Base-by-base conservation (phyloP, 1,284 basidiomycete species). In the Tremellales sp. region DNA sequence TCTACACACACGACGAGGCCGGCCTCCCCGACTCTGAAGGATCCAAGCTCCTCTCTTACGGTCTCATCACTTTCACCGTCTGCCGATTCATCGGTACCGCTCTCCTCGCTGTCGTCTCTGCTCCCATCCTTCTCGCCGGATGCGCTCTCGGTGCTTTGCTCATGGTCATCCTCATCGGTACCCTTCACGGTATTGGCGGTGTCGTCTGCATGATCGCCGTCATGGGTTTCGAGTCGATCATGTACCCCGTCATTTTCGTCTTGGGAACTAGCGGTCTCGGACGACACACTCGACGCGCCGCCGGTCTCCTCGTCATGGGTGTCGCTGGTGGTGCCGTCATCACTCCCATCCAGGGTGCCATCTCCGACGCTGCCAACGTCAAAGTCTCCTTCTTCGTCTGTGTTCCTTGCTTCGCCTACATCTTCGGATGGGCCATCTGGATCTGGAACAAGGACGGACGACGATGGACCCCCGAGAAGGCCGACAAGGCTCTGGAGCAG, bases 211-310 rank as follows among this genome's bases (percentile, higher is more conserved):
- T 86, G 49, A 86, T 85, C 69, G 67, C 78, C 52, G 71, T 87
- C 51, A 86, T 87, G 79, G 86, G 85, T 78, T 87, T 86, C 70
- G 85, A 86, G 69, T 83, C 82, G 7, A 82, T 84, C 58, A 84
- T 58, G 59, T 65, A 63, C 68, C 70, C 64, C 43, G 49, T 63
- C 53, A 72, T 69, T 56, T 69, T 83, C 58, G 83, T 86, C 52
- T 76, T 87, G 33, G 83, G 80, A 6, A 89, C 86, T 27, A 80
- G 82, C 68, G 81, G 82, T 61, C 75, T 86, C 41, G 86, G 85
- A 27, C 76, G 77, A 48, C 79, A 85, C 74, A 85, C 85, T 4
- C 85, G 86, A 70, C 76, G 77, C 46, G 85, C 82, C 1, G 84
- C 85, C 13, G 81, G 82, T 49, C 69, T 87, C 51, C 81, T 87